These are phyloP conservation scores for Dothistroma pini DNA, from an alignment of 2,329 filamentous ascomycete species.

Conservation along the genomic window DNA sequence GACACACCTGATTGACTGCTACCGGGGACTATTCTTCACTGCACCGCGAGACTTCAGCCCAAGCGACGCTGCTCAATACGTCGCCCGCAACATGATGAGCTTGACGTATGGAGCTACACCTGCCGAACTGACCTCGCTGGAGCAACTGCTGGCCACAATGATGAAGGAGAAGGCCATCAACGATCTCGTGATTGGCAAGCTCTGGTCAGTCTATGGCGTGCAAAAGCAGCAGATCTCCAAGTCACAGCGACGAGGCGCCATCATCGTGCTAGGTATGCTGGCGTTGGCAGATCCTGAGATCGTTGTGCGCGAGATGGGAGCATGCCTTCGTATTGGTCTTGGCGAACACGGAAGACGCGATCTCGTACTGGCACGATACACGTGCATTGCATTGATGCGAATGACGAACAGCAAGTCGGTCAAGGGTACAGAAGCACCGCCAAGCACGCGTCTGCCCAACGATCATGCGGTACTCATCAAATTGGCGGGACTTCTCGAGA, in stretches of 20 bases:
- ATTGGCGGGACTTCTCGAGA: constrained; percentile 79
- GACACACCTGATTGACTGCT: constrained; percentile 93
- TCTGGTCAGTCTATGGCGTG: constrained; percentile 97
- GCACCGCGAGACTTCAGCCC: constrained; percentile 81
- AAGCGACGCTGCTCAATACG: constrained; percentile 91
- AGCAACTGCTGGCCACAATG: constrained; percentile 95
- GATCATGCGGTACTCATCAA: constrained; percentile 83
- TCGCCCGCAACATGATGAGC: constrained; percentile 98
- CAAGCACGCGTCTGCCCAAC: constrained; percentile 75
- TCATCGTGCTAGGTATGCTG: constrained; percentile 96
- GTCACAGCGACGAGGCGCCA: constrained; percentile 84
- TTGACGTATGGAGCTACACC: constrained; percentile 93
- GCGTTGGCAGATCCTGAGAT: constrained; percentile 90
- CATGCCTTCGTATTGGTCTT: constrained; percentile 85
- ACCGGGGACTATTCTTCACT: constrained; percentile 93
- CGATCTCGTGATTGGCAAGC: constrained; percentile 79
- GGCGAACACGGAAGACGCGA: constrained; percentile 76
- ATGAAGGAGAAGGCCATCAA: constrained; percentile 89
- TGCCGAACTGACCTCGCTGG: constrained; percentile 89
- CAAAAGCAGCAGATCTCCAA: constrained; percentile 91
- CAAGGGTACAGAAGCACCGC: constrained; percentile 64
- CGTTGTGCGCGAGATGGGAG: constrained; percentile 90
- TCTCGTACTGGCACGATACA: constrained; percentile 87
- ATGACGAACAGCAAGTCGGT: constrained; percentile 82
- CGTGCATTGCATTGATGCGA: constrained; percentile 84